Evolutionary conservation across 192 early-diverging fungal species (phyloP), one percentile per base, ranked within the genome.

Genomic region (Coemansia sp.): DNA sequence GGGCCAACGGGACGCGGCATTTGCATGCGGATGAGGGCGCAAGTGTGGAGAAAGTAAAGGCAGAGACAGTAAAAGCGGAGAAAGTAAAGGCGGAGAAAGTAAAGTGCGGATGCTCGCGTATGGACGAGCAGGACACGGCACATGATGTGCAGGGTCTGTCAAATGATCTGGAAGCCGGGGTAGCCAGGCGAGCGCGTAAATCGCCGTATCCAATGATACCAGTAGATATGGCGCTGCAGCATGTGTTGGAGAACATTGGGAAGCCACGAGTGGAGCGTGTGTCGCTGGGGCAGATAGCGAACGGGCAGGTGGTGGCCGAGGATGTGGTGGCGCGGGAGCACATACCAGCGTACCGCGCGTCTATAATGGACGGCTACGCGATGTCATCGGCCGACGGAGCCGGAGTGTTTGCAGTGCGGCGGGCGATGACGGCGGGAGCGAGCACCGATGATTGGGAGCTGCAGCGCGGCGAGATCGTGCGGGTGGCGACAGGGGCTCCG

Each of bases 341-440:
- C 44, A 92, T 98, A 2, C 96, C 96, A 3, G 90, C 79, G 9
- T 97, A 90, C 66, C 84, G 87, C 2, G 94, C 96, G 9, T 90
- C 91, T 0, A 86, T 95, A 26, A 86, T 98, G 28, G 96, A 98
- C 76, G 96, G 96, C 12, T 98, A 98, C 73, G 94, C 96, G 2
- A 90, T 98, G 37, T 66, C 88, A 82, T 89, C 86, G 5, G 71
- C 84, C 2, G 91, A 95, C 75, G 93, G 93, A 2, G 85, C 90
- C 11, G 96, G 94, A 1, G 75, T 70, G 3, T 95, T 89, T 73
- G 75, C 85, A 2, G 91, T 98, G 1, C 74, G 76, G 6, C 66
- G 79, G 0, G 73, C 82, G 0, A 71, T 87, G 11, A 82, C 86
- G 12, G 90, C 93, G 1, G 86, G 87, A 2, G 54, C 9, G 8